Evolutionary conservation across 768 basidiomycete genomes (phyloP).

Genomic region (Holtermannia corniformis): DNA sequence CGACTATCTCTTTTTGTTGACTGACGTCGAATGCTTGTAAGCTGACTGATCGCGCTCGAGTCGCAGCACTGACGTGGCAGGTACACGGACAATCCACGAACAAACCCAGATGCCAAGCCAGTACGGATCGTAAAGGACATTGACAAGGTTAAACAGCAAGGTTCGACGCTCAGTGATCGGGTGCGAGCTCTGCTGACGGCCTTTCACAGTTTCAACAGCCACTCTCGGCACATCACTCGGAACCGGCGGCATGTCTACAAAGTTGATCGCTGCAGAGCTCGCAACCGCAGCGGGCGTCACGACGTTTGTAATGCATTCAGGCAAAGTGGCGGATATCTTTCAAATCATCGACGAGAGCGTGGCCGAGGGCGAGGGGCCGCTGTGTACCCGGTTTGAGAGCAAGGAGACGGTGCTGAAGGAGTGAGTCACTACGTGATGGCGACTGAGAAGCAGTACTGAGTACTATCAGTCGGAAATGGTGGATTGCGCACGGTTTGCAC

Average conservation of each 20-base stretch:
- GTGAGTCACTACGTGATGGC: conserved; percentile 21
- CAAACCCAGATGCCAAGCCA: conserved; percentile 68
- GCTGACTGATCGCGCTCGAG: neutral
- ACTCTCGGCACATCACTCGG: conserved; percentile 89
- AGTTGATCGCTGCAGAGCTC: conserved; percentile 95
- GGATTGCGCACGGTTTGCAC: conserved; percentile 91
- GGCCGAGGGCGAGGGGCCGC: conserved; percentile 46
- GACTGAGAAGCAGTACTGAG: conserved; percentile 4
- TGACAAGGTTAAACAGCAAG: conserved; percentile 66
- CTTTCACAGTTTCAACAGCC: conserved; percentile 70
- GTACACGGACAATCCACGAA: conserved; percentile 90
- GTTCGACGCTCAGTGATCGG: conserved; percentile 44
- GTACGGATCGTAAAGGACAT: conserved; percentile 79
- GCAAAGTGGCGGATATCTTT: conserved; percentile 62
- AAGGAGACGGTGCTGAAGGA: conserved; percentile 37
- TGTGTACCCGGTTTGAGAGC: conserved; percentile 73
- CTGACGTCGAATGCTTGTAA: conserved; percentile 81
- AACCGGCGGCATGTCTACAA: conserved; percentile 98
- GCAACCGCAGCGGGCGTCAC: conserved; percentile 90
- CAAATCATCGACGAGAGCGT: conserved; percentile 56
- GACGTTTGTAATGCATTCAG: conserved; percentile 81
- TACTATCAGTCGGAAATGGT: conserved; percentile 71
- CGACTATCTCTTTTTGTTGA: conserved; percentile 90
- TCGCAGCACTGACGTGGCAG: conserved; percentile 5
- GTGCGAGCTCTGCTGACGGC: neutral